phyloP scores from a whole-genome alignment of 2,329 filamentous ascomycete genomes.

The Penicillium sp. region DNA sequence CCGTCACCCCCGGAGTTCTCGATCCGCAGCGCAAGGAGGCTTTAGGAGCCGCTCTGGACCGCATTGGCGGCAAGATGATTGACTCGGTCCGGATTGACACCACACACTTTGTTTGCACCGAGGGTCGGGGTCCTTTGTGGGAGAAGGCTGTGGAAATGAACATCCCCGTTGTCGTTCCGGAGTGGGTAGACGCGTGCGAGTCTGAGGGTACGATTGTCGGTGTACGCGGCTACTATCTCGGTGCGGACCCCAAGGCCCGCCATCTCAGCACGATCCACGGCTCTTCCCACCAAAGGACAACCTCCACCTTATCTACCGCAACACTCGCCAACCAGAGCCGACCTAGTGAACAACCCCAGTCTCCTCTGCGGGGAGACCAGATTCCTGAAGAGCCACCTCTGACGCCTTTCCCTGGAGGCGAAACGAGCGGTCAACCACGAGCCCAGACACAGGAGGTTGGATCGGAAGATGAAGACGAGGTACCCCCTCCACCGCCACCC shows the following conservation, averaged over 20 bases:
- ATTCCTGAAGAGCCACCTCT: constrained; percentile 27
- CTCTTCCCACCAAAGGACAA: constrained; percentile 34
- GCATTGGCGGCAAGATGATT: constrained; percentile 88
- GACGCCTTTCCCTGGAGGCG: constrained; percentile 36
- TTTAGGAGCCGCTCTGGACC: constrained; percentile 71
- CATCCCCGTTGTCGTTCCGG: constrained; percentile 91
- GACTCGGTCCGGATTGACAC: constrained; percentile 93
- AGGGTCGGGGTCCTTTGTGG: constrained; percentile 85
- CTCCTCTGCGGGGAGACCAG: constrained; percentile 23
- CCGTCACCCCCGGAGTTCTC: constrained; percentile 85
- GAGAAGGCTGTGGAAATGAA: constrained; percentile 98
- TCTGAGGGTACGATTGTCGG: constrained; percentile 87
- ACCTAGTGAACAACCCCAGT: constrained; percentile 25
- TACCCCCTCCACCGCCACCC: constrained; percentile 29
- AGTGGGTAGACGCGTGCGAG: constrained; percentile 98
- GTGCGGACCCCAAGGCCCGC: constrained; percentile 69
- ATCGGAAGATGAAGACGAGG: constrained; percentile 27
- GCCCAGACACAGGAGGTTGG: constrained; percentile 27
- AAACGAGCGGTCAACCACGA: constrained; percentile 28
- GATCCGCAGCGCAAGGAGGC: constrained; percentile 70
- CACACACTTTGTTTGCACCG: constrained; percentile 96
- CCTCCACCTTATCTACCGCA: constrained; percentile 28
- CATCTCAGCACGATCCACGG: constrained; percentile 45
- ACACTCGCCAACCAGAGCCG: constrained; percentile 26
- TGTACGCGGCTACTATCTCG: constrained; percentile 92